Evolutionary conservation across 1,284 basidiomycete species (phyloP).

Genomic region (Microbotryum intermedium): DNA sequence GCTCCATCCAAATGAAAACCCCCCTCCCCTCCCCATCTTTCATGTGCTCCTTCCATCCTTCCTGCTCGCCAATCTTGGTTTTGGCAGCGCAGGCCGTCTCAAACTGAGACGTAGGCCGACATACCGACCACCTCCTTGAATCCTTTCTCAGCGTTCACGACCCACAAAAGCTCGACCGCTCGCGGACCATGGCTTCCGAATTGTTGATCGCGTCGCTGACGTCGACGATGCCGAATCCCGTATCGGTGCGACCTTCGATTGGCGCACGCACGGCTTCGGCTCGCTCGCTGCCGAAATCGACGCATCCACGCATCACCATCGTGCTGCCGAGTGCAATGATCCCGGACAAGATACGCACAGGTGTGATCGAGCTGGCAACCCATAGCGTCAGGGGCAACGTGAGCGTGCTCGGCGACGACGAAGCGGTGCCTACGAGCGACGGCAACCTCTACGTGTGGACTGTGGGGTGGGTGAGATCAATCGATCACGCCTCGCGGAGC

Average conservation of each 20-base stretch:
- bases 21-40: no score
- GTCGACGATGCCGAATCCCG: not conserved
- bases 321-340: not conserved
- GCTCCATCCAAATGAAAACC: no score
- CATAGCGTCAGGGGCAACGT: constrained; percentile 14
- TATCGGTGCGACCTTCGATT: constrained; percentile 7
- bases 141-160: no score
- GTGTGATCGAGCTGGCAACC: constrained; percentile 9
- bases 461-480: constrained; percentile 6
- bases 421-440: not conserved
- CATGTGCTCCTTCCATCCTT: no score
- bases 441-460: not conserved
- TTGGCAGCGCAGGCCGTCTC: no score
- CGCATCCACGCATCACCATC: constrained; percentile 16
- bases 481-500: not conserved
- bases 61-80: no score
- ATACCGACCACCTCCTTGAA: no score
- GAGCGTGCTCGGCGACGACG: constrained; percentile 8
- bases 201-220: constrained; percentile 8
- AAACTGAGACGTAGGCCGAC: no score
- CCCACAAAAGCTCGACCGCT: no score
- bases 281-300: constrained; percentile 14
- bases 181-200: constrained; percentile 2
- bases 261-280: constrained; percentile 3
- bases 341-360: constrained; percentile 7